A percentile compares a stretch with the other conserved stretches of the same genome.
Evolutionary conservation across 2,329 filamentous ascomycete species (phyloP).

Genomic region (Aureobasidium sp.): DNA sequence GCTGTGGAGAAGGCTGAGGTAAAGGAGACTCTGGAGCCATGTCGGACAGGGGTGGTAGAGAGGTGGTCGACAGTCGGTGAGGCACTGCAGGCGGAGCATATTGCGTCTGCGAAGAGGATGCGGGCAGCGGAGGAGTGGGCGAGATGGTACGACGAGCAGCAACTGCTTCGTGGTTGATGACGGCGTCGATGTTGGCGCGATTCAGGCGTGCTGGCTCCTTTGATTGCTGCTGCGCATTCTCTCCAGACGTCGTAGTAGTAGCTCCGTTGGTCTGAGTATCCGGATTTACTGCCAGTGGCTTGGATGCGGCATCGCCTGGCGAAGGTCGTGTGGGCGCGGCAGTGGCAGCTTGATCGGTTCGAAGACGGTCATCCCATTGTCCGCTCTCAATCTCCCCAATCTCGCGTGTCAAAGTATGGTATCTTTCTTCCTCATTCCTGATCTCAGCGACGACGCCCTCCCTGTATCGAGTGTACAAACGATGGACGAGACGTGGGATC

Average conservation of each 20-base stretch:
- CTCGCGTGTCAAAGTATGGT: constrained; percentile 56
- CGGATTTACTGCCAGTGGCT: background rate
- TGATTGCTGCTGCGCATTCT: background rate
- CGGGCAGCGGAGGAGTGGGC: constrained; percentile 20
- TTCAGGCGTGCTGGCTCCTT: constrained; percentile 1
- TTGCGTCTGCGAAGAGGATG: constrained; percentile 15
- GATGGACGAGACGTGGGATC: constrained; percentile 61
- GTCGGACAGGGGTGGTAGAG: constrained; percentile 26
- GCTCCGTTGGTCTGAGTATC: background rate
- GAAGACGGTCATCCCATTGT: constrained; percentile 40
- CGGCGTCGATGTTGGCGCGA: constrained; percentile 27
- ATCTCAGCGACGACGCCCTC: constrained; percentile 63
- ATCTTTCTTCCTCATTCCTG: constrained; percentile 62
- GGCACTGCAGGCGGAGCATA: background rate
- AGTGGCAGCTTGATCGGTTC: constrained; percentile 1
- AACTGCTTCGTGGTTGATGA: constrained; percentile 30
- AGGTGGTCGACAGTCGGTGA: constrained; percentile 16
- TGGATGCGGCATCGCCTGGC: background rate
- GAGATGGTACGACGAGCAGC: constrained; percentile 19
- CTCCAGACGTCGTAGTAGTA: background rate
- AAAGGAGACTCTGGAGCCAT: constrained; percentile 25
- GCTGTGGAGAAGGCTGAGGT: constrained; percentile 12
- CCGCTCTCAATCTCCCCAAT: constrained; percentile 59
- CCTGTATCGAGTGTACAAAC: constrained; percentile 67
- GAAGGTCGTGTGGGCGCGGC: background rate